Conservation (phyloP, 208 protist species). For the Kentomonas sorsogonicus region DNA sequence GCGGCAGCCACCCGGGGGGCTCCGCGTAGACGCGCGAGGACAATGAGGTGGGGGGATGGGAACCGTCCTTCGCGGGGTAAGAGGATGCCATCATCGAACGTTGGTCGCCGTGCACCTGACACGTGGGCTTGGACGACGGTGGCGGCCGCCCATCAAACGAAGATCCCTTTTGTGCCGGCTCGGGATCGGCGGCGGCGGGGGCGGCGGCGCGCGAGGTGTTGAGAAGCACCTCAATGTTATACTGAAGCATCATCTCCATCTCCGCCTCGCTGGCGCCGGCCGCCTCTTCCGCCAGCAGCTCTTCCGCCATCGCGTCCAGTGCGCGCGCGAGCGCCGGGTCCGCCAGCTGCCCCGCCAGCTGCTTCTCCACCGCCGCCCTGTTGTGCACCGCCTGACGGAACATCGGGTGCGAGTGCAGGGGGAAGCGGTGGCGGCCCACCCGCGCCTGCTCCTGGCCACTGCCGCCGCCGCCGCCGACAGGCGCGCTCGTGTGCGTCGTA, state of each 20-base stretch:
- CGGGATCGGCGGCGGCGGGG: too few relatives aligned
- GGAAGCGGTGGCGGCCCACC: conserved; percentile 49
- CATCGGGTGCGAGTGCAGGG: conserved; percentile 65
- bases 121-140: too few relatives aligned
- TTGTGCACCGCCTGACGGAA: conserved; percentile 27
- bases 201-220: neutral
- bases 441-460: conserved; percentile 21
- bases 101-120: too few relatives aligned
- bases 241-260: conserved; percentile 17
- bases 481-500: too few relatives aligned
- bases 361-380: conserved; percentile 20
- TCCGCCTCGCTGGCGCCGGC: conserved; percentile 20
- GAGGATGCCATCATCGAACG: too few relatives aligned
- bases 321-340: conserved; percentile 24
- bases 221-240: neutral
- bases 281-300: conserved; percentile 26
- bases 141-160: too few relatives aligned
- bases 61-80: too few relatives aligned
- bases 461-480: too few relatives aligned
- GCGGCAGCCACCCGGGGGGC: too few relatives aligned
- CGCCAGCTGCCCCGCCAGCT: conserved; percentile 18
- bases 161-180: too few relatives aligned
- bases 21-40: neutral
- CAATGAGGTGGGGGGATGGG: neutral
- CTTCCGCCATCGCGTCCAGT: conserved; percentile 39